Base-by-base conservation (phyloP, 2,329 filamentous ascomycete genomes). In the Penicillium concentricum region DNA sequence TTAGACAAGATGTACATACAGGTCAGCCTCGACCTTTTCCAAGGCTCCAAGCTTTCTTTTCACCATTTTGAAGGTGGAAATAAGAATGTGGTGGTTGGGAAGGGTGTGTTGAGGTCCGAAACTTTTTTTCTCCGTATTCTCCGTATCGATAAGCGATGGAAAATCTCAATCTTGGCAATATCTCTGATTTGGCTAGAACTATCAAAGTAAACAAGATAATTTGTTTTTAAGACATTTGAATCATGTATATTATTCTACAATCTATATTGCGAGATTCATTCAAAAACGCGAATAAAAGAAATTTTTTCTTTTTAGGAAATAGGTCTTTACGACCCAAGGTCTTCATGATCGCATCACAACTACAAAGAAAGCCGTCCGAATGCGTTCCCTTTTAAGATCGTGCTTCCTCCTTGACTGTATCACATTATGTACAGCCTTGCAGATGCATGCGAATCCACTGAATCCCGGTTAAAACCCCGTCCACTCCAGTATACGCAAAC, bases 1-100 rank as follows among this genome's bases (percentile, higher is more conserved):
- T n/a, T 18, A n/a, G 38, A 38, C 3, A 47, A 46, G 44, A 20
- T 26, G 16, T n/a, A 65, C 85, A 61, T 74, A 89, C 83, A 95
- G 81, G 76, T 96, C 91, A 34, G 92, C 92, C 72, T 97, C 92
- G 66, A 96, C 87, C 83, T 97, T 97, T 78, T 97, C 92, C 75
- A 97, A 86, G 59, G 92, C 92, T 54, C 90, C 91, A 57, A 96
- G 84, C 79, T 94, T 95, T 74, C 92, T 84, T 78, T 96, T 96
- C 58, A 86, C 90, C 86, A 91, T 94, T 16, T 58, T 63, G 28
- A 50, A 34, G 52, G 56, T 37, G 39, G 15, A 38, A 51, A 45
- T 34, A 37, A 61, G 32, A 26, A 49, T 41, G 41, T 38, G 52
- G 38, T 58, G 52, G 50, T 56, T 50, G 50, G 56, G 38, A 77